Evolutionary conservation across 1,284 basidiomycete genomes (phyloP), one percentile per base, ranked within the genome.

Genomic region (Malassezia pachydermatis): DNA sequence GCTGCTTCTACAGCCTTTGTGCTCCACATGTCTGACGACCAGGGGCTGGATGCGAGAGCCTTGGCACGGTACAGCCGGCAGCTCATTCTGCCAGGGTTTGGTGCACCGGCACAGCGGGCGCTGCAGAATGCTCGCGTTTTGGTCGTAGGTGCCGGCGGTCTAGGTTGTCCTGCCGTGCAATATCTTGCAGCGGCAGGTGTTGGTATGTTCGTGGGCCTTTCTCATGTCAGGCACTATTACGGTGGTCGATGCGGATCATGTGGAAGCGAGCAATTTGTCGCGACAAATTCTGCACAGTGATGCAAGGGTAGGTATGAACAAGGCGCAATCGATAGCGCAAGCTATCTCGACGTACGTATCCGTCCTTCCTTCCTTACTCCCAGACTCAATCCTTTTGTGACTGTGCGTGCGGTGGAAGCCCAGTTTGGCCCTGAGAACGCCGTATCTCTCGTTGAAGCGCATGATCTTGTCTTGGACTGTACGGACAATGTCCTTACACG

Each of bases 131-230:
- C 88, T 0, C 82, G 81, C 2, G 82, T 94, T 0, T 81, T 84
- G 2, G 86, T 98, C 1, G 80, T 98, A 4, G 94, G 94, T 16
- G 92, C 90, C 2, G 94, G 94, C 0, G 94, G 92, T 3, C 78
- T 99, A 6, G 94, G 94, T 11, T 98, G 94, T 72, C 92, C 94
- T 32, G 86, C 86, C 10, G 76, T 98, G 32, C 88, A 94, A 65
- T 95, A 98, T 71, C 80, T 98, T 8, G 87, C 82, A 6, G 84
- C 88, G 6, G 84, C 87, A 11, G 94, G 94, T 25, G 79, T 98
- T 45, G 94, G 90, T 85, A 60, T 58, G 79, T 48, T 4, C n/a
- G n/a, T n/a, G n/a, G 10, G 13, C 14, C 4, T 9, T 23, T 14
- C 45, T 48, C 17, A 48, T 24, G 22, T 11, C 54, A 86, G 88